These are phyloP conservation scores for Apodospora peruviana DNA, from an alignment of 495 filamentous ascomycete genomes.

Conservation along the genomic window DNA sequence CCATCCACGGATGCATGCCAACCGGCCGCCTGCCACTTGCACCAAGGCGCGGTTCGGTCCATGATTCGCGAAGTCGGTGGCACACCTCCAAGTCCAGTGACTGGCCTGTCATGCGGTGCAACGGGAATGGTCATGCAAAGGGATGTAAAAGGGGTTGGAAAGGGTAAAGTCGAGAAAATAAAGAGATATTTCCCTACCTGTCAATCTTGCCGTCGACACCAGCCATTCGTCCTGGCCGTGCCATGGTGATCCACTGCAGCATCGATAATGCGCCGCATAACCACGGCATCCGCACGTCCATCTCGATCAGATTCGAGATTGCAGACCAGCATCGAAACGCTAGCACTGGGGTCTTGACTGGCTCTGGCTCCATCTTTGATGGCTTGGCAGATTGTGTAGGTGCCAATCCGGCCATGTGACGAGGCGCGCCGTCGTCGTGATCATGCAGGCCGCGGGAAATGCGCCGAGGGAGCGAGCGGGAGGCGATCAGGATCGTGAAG, in stretches of 20 bases:
- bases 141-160: slow-evolving; percentile 6
- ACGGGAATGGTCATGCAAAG: slow-evolving; percentile 10
- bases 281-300: slow-evolving; percentile 82
- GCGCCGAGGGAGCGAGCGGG: slow-evolving; percentile 48
- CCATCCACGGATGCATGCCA: no score
- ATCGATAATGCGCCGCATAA: slow-evolving; percentile 65
- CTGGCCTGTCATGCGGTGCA: slow-evolving; percentile 32
- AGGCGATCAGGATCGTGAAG: slow-evolving; percentile 41
- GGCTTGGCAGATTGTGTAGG: slow-evolving; percentile 1
- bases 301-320: slow-evolving; percentile 59
- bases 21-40: slow-evolving; percentile 25
- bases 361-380: slow-evolving; percentile 13
- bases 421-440: slow-evolving; percentile 6
- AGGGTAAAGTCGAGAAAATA: slow-evolving; percentile 6
- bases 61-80: slow-evolving; percentile 18
- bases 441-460: slow-evolving; percentile 8
- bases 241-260: slow-evolving; percentile 62
- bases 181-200: slow-evolving; percentile 62
- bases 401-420: slow-evolving; percentile 9
- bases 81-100: slow-evolving; percentile 34
- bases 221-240: slow-evolving; percentile 68
- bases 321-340: slow-evolving; percentile 69
- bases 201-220: slow-evolving; percentile 72
- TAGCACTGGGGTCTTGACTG: slow-evolving; percentile 61
- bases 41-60: slow-evolving; percentile 9